Conservation (phyloP, 441 rosid species). For the Gossypium laxum region DNA sequence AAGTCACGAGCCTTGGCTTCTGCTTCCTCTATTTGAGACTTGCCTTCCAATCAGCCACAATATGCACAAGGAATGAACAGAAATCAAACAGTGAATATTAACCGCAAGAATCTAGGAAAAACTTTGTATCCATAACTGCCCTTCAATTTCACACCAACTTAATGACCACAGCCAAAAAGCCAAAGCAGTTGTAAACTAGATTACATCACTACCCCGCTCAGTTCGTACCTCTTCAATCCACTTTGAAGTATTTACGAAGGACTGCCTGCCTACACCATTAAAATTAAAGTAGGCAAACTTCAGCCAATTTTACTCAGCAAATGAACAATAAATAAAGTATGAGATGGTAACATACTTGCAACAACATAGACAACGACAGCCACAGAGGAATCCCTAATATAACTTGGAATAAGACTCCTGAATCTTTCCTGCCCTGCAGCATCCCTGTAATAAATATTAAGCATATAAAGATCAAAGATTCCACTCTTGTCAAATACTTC, state of each 20-base stretch:
- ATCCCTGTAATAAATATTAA: slow-evolving; percentile 41
- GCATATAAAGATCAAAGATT: background rate
- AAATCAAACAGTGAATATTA: background rate
- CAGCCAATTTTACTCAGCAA: background rate
- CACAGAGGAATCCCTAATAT: slow-evolving; percentile 71
- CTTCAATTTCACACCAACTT: background rate
- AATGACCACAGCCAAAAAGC: background rate
- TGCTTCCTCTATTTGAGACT: slow-evolving; percentile 86
- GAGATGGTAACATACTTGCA: slow-evolving; percentile 49
- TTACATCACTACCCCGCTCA: slow-evolving; percentile 84
- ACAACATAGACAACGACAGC: slow-evolving; percentile 81
- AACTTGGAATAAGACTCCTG: slow-evolving; percentile 83
- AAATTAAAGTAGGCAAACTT: slow-evolving; percentile 8
- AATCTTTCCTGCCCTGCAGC: slow-evolving; percentile 83
- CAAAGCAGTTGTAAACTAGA: slow-evolving; percentile 12
- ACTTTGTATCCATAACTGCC: background rate
- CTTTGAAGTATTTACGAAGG: slow-evolving; percentile 66
- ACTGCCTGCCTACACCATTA: slow-evolving; percentile 52
- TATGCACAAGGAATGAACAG: background rate
- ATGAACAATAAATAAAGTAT: background rate
- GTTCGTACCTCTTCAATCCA: slow-evolving; percentile 87
- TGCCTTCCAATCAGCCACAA: slow-evolving; percentile 41
- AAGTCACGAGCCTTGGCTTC: slow-evolving; percentile 80
- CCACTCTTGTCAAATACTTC: background rate
- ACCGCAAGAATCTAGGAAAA: background rate